Evolutionary conservation across 768 basidiomycete genomes (phyloP).

Genomic region (Xerocomellus amylosporus): DNA sequence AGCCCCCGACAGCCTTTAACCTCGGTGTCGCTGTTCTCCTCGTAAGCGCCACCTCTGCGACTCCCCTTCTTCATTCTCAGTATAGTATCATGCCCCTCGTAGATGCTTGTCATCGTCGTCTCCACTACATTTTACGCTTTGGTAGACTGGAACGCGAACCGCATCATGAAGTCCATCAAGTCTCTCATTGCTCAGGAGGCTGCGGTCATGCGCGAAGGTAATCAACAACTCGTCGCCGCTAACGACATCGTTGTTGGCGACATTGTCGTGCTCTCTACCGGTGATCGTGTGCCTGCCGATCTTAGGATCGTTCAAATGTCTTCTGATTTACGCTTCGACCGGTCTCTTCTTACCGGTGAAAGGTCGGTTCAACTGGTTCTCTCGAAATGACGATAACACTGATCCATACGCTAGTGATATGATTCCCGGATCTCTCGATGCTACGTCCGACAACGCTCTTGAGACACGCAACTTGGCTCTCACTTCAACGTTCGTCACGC

Average conservation of each 20-base stretch:
- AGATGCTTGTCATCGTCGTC: slow-evolving; percentile 43
- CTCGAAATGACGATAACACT: neutral
- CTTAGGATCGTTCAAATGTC: slow-evolving; percentile 52
- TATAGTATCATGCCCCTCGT: slow-evolving; percentile 9
- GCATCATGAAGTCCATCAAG: slow-evolving; percentile 55
- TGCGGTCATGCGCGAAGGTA: slow-evolving; percentile 50
- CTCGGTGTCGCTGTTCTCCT: slow-evolving; percentile 52
- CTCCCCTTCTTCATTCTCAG: neutral
- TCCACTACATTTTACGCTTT: slow-evolving; percentile 48
- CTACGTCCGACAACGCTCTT: slow-evolving; percentile 49
- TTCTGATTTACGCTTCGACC: slow-evolving; percentile 51
- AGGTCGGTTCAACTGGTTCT: slow-evolving; percentile 25
- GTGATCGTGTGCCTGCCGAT: slow-evolving; percentile 60
- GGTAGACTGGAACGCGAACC: slow-evolving; percentile 48
- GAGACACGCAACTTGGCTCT: slow-evolving; percentile 49
- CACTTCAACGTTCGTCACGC: slow-evolving; percentile 42
- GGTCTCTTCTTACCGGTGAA: slow-evolving; percentile 53
- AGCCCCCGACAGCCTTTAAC: slow-evolving; percentile 42
- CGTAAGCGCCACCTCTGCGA: slow-evolving; percentile 30
- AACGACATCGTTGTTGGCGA: slow-evolving; percentile 59
- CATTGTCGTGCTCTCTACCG: slow-evolving; percentile 49
- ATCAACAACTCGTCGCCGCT: slow-evolving; percentile 45
- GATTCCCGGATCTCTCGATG: slow-evolving; percentile 44
- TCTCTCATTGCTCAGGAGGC: slow-evolving; percentile 59
- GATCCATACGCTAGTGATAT: slow-evolving; percentile 32